Base-by-base conservation (phyloP, 2,329 filamentous ascomycete species). In the Pseudogymnoascus pannorum region DNA sequence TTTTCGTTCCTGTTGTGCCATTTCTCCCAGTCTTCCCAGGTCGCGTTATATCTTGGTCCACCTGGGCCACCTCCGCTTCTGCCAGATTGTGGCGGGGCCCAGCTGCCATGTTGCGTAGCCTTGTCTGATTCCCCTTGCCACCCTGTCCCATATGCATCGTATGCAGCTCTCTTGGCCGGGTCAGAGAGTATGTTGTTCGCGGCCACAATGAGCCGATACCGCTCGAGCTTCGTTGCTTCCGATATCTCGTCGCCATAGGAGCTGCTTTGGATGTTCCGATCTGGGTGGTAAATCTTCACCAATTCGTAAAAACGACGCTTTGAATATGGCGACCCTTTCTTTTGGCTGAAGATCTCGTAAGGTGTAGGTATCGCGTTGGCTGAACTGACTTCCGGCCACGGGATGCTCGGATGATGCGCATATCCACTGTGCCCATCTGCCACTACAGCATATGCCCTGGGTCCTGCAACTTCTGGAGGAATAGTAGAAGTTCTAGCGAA, bases 1-100 rank as follows among this genome's bases (percentile, higher is more conserved):
- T 72, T 69, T 73, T 68, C 77, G 57, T 79, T 73, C 70, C 78
- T 73, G 33, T 84, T 78, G 68, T 89, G 82, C 87, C 88, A 96
- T 48, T 81, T 81, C 76, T 96, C 91, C 92, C 92, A 97, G 73
- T 99, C 94, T 72, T 99, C 94, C 94, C 94, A 99, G 0, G 94
- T 97, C 0, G 91, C 94, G 72, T 97, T 97, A 67, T 78, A 73
- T 69, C 78, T 82, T 57, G 87, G 83, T 2, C 80, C 72, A 16
- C 65, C 60, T 18, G 40, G 36, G 8, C 66, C 66, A 16, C 63
- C 64, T 4, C 64, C 66, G 5, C 67, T 69, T 62, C 62, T 60
- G 8, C 60, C 64, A 22, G 60, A 58, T 8, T 62, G 57, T 54
- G 48, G 48, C 14, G 33, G 38, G 58, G 67, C 54, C 63, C 69